A percentile compares a stretch with the other conserved stretches of the same genome.
Evolutionary conservation across 106 monocot genomes (phyloP).

Genomic region (Phalaenopsis aphrodite): DNA sequence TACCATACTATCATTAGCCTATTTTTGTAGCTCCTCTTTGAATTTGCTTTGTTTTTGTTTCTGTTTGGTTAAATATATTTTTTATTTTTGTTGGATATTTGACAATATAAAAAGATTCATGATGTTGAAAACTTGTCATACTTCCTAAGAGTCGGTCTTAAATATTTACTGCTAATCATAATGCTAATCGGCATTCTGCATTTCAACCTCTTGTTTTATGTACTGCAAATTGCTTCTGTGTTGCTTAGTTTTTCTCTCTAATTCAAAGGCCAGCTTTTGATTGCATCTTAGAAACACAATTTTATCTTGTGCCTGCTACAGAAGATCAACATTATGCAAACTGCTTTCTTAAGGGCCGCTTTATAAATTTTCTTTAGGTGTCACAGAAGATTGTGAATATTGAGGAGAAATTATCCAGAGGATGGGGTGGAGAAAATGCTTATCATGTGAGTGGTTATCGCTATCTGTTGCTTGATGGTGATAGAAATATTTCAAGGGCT

Average conservation of each 20-base stretch:
- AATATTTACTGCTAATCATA: neutral
- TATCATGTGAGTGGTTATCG: conserved; percentile 97
- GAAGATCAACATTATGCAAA: neutral
- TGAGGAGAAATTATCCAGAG: conserved; percentile 75
- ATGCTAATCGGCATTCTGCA: neutral
- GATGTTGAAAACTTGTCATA: neutral
- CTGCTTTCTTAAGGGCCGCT: neutral
- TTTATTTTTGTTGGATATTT: neutral
- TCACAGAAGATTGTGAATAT: conserved; percentile 60
- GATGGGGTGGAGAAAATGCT: conserved; percentile 97
- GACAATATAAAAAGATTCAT: neutral
- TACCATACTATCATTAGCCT: neutral
- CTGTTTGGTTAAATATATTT: neutral
- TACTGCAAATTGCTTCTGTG: neutral
- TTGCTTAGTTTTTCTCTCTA: neutral
- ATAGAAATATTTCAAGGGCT: conserved; percentile 67
- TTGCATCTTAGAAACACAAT: neutral
- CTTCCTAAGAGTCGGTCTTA: neutral
- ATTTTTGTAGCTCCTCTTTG: neutral
- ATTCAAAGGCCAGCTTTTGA: neutral
- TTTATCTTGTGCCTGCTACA: neutral
- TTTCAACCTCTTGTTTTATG: neutral
- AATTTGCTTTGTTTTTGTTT: neutral
- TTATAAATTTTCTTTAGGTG: conserved; percentile 34
- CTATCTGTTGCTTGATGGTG: conserved; percentile 67